phyloP scores from a whole-genome alignment of 768 basidiomycete genomes.

The Lactarius vividus region DNA sequence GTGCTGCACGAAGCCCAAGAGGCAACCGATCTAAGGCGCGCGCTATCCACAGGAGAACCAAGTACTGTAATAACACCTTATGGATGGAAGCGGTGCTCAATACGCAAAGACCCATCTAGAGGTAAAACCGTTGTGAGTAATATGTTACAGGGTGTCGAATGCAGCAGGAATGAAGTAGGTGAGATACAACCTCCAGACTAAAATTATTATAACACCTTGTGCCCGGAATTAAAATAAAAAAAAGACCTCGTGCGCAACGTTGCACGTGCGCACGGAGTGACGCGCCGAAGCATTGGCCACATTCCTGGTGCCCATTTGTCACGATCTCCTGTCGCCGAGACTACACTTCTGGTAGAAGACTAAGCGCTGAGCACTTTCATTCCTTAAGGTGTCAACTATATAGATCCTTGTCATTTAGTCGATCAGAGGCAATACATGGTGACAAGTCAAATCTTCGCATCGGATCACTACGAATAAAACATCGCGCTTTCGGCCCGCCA shows the following conservation, averaged over 20 bases:
- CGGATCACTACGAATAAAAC: conserved; percentile 7
- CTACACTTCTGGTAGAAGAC: too few species aligned
- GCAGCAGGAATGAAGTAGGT: neutral
- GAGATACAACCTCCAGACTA: neutral
- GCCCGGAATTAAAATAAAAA: neutral
- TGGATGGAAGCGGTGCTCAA: neutral
- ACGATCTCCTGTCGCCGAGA: neutral
- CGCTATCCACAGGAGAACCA: too few species aligned
- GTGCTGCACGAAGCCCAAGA: neutral
- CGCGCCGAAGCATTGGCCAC: neutral
- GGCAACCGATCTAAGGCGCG: neutral
- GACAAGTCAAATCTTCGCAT: neutral
- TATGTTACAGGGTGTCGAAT: neutral
- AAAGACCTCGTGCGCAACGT: too few species aligned
- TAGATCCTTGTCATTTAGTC: too few species aligned
- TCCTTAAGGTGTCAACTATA: too few species aligned
- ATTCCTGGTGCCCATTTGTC: neutral
- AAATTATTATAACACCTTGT: neutral
- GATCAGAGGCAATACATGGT: too few species aligned
- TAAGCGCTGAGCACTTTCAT: too few species aligned
- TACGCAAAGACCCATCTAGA: neutral
- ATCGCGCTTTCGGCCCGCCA: neutral
- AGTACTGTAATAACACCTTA: too few species aligned
- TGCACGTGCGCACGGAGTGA: neutral
- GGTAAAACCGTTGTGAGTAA: neutral